phyloP scores from a whole-genome alignment of 2,329 filamentous ascomycete species.

The Aspergillus intermedius region DNA sequence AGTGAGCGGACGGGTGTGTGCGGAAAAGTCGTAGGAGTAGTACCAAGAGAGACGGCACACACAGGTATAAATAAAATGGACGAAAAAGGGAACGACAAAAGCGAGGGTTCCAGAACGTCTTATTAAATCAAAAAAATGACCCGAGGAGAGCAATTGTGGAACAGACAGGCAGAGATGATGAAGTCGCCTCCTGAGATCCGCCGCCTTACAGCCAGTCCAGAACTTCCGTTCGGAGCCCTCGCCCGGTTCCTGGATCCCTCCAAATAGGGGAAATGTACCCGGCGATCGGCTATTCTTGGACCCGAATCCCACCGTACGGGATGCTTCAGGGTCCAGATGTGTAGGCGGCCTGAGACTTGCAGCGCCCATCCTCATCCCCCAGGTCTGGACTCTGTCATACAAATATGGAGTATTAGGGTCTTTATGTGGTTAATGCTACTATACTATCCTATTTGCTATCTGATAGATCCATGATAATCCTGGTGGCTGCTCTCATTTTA shows the following conservation, averaged over 20 bases:
- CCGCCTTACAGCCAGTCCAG: not conserved
- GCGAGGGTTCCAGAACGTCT: not conserved
- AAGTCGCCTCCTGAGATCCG: not conserved
- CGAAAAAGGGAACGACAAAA: not conserved
- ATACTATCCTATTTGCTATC: too few species aligned
- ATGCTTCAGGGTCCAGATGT: not conserved
- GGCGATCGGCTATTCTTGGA: not conserved
- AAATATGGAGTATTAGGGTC: too few species aligned
- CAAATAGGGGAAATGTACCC: not conserved
- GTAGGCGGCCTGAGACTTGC: not conserved
- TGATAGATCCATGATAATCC: too few species aligned
- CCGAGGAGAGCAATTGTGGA: too few species aligned
- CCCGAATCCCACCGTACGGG: not conserved
- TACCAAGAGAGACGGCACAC: too few species aligned
- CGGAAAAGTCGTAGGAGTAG: too few species aligned
- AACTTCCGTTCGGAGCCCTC: not conserved
- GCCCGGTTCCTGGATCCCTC: not conserved
- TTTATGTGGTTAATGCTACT: too few species aligned
- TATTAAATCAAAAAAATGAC: too few species aligned
- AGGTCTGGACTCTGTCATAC: too few species aligned
- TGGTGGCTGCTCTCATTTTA: not conserved
- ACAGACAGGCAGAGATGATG: not conserved
- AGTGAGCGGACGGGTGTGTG: not conserved
- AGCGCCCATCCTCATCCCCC: not conserved
- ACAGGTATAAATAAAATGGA: too few species aligned